Percentiles rank a stretch among this genome's conserved stretches.
Conservation (phyloP, 106 monocot genomes). For the Allium fistulosum region DNA sequence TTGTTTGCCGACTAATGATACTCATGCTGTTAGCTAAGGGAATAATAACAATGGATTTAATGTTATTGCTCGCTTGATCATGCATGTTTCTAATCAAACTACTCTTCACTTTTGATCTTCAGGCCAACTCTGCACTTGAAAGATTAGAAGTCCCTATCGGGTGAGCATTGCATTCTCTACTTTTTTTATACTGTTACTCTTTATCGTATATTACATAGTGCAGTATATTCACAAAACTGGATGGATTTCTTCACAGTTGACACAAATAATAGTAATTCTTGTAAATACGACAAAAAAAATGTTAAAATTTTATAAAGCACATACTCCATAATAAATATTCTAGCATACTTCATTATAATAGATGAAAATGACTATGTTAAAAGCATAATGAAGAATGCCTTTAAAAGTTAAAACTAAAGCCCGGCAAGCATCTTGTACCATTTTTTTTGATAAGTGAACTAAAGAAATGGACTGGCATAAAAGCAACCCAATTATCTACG, state of each 20-base stretch:
- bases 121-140: constrained; percentile 4
- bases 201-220: neutral
- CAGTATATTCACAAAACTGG: neutral
- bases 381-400: neutral
- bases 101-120: neutral
- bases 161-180: neutral
- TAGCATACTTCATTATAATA: neutral
- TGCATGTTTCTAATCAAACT: neutral
- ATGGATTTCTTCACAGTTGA: neutral
- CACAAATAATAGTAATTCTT: neutral
- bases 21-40: neutral
- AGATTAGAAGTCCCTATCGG: constrained; percentile 9
- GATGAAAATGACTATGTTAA: neutral
- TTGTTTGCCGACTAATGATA: too few species aligned
- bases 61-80: neutral
- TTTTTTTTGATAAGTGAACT: neutral
- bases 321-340: neutral
- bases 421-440: neutral
- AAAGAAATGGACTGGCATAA: neutral
- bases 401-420: neutral
- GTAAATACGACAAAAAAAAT: neutral
- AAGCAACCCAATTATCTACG: neutral
- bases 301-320: neutral
- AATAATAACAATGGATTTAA: neutral
- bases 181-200: neutral